Percentiles rank a stretch among this genome's conserved stretches.
These are phyloP conservation scores for Lycium barbarum DNA, from an alignment of 257 asterid species.

Conservation along the genomic window DNA sequence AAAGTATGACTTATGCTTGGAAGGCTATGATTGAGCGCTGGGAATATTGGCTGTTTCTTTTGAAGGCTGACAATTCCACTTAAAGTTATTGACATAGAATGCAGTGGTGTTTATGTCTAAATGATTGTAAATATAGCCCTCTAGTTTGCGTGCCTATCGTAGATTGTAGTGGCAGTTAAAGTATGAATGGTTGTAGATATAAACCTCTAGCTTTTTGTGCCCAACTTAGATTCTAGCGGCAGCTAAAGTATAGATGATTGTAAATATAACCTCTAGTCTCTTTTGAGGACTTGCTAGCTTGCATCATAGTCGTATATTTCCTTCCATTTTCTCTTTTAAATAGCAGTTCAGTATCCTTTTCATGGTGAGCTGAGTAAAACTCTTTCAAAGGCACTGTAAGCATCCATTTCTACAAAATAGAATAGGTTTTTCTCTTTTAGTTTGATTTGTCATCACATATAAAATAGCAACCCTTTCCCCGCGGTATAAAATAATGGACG, in stretches of 20 bases:
- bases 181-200: neutral
- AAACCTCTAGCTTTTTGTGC: neutral
- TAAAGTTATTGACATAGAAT: neutral
- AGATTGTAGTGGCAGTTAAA: neutral
- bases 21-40: neutral
- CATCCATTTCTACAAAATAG: no score
- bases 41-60: neutral
- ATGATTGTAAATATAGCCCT: conserved; percentile 15
- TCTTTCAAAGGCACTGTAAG: no score
- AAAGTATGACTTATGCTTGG: neutral
- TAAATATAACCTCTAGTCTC: neutral
- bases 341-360: no score
- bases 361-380: no score
- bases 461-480: no score
- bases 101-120: neutral
- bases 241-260: neutral
- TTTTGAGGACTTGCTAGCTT: neutral
- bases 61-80: neutral
- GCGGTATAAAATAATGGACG: no score
- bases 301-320: neutral
- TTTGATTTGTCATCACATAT: no score
- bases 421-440: no score
- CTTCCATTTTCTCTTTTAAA: neutral
- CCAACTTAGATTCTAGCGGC: neutral
- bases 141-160: neutral